Evolutionary conservation across 108 stramenopile species (phyloP), one percentile per base, ranked within the genome.

Genomic region (Cyclotella choctawhatcheeana): DNA sequence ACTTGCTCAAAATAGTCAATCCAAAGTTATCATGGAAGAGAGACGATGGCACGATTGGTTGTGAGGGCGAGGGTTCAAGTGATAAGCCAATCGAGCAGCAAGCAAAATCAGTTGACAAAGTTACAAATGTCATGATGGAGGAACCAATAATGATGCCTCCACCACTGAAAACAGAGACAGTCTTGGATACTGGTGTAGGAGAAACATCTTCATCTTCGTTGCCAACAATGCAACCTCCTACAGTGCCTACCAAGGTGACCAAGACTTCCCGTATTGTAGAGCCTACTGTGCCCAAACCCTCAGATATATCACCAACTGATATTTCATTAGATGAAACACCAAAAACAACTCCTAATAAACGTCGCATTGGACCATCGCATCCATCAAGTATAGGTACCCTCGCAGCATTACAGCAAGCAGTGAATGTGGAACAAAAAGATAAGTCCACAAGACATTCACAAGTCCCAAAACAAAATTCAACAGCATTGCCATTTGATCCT

Each of bases 1-100:
- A 53, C 20, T 64, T 90, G 26, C 61, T 93, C 22, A 64, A 50
- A 37, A 76, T 90, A 69, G 92, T 93, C 10, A 88, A 89, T 81
- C 43, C 74, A 0, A 88, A 88, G 35, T 32, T 89, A 22, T 18
- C 16, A 25, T 65, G 78, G 52, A 82, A 87, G 69, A 44, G 81
- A 10, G 64, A 74, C 5, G 45, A 67, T 16, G 83, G 84, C 12
- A 74, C 73, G 58, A 83, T 90, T 69, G 89, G 89, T 59, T 26
- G 27, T 26, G 29, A 64, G n/a, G n/a, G n/a, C n/a, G n/a, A n/a
- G n/a, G n/a, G n/a, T n/a, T n/a, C n/a, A n/a, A n/a, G n/a, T 63
- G 64, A 32, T 37, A 8, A 55, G 21, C 32, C 26, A 17, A 35
- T 22, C 25, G 48, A 53, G 17, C 47, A 30, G 30, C 31, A 40